Evolutionary conservation across 2,329 filamentous ascomycete genomes (phyloP), one percentile per base, ranked within the genome.

Genomic region (Penicillium rolfsii): DNA sequence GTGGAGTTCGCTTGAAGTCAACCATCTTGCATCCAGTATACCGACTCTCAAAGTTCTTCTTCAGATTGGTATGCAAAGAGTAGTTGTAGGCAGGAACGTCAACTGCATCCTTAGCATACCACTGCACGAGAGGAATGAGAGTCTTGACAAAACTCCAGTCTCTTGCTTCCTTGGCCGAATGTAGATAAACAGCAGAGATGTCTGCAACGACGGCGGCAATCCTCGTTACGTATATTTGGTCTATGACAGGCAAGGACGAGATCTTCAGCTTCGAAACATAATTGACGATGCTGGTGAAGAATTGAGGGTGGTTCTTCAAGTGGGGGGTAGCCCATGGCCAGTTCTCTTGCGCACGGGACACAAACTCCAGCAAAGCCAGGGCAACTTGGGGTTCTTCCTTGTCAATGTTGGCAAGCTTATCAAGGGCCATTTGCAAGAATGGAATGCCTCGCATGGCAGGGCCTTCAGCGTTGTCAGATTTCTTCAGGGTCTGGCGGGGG

Each of bases 281-380:
- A 4, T 84, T 82, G 19, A 91, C 85, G 19, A 97, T 83, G 58
- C 87, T 86, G 45, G 86, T 82, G 59, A 97, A 84, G 70, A 97
- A 94, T 0, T 82, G 81, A 0, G 85, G 83, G 69, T 96, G 90
- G 61, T 88, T 88, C 63, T 90, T 87, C 38, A 96, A 80, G 41
- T 90, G 88, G 59, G 91, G 89, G 59, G 96, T 93, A 1, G 92
- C 93, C 91, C 94, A 97, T 1, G 93, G 90, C 94, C 94, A 98
- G 72, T 93, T 91, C 74, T 97, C 95, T 72, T 97, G 93, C 4
- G 94, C 91, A 2, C 90, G 87, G 2, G 91, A 88, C 40, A 97
- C 87, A 74, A 98, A 98, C 69, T 94, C 89, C 16, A 99, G 82
- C 68, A 97, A 87, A 0, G 90, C 87, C 24, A 93, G 80, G 4